These are phyloP conservation scores for Tetrastigma voinierianum DNA, from an alignment of 164 flowering plant genomes.

Conservation along the genomic window DNA sequence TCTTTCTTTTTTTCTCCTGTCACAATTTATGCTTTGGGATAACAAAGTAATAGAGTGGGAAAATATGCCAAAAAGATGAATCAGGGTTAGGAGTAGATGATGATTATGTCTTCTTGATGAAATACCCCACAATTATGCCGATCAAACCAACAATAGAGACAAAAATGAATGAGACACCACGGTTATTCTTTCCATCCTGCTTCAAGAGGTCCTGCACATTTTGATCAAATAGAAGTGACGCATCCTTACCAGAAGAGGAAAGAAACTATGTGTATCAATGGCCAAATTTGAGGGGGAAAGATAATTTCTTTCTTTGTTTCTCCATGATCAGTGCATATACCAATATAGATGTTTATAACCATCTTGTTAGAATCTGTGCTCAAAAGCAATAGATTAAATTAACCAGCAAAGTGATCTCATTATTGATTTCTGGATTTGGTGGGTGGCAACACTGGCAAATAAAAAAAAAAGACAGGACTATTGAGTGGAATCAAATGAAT, in stretches of 20 bases:
- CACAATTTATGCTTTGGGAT: constrained; percentile 2
- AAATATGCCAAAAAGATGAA: not conserved
- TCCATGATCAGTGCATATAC: too few relatives aligned
- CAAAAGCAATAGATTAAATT: too few relatives aligned
- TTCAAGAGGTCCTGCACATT: constrained; percentile 55
- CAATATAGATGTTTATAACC: too few relatives aligned
- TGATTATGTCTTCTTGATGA: constrained; percentile 44
- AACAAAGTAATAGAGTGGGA: not conserved
- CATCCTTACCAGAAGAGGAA: not conserved
- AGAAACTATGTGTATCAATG: too few relatives aligned
- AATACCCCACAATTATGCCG: constrained; percentile 58
- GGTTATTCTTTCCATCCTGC: constrained; percentile 38
- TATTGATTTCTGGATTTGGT: too few relatives aligned
- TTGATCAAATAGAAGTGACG: constrained; percentile 2
- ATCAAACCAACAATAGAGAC: constrained; percentile 55
- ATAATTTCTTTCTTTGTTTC: too few relatives aligned
- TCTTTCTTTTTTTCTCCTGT: not conserved
- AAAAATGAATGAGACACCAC: constrained; percentile 41
- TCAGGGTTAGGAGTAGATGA: not conserved
- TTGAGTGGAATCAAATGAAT: too few relatives aligned
- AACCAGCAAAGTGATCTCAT: too few relatives aligned
- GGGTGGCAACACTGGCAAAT: too few relatives aligned
- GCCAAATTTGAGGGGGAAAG: too few relatives aligned
- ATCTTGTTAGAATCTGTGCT: too few relatives aligned
- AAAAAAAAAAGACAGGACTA: too few relatives aligned